A percentile compares a stretch with the other conserved stretches of the same genome.
Conservation (phyloP, 768 basidiomycete species). For the Psilocybe cubensis region DNA sequence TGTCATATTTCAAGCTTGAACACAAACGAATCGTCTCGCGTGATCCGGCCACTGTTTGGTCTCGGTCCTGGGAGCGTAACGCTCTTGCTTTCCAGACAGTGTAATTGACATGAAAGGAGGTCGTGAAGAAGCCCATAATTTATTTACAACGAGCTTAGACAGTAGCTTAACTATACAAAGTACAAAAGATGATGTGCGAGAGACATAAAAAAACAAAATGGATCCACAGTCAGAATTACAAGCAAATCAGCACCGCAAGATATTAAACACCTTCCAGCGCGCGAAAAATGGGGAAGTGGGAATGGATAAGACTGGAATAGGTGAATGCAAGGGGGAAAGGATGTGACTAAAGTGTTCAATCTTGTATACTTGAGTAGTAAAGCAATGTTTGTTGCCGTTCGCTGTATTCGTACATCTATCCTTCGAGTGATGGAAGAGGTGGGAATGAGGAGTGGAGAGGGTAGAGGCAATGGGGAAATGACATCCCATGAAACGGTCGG, state of each 20-base stretch:
- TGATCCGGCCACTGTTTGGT: no score
- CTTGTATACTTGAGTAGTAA: slow-evolving; percentile 3
- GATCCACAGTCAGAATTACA: background rate
- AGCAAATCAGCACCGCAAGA: background rate
- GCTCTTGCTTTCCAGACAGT: no score
- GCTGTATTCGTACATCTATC: slow-evolving; percentile 11
- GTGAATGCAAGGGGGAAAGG: background rate
- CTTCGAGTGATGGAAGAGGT: background rate
- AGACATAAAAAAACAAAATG: background rate
- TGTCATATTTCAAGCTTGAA: no score
- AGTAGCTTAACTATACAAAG: background rate
- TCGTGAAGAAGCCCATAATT: slow-evolving; percentile 6
- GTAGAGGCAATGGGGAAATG: background rate
- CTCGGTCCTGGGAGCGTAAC: no score
- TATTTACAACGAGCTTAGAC: slow-evolving; percentile 11
- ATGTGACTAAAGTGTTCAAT: background rate
- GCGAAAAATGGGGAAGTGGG: background rate
- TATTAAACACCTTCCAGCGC: background rate
- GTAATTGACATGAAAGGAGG: background rate
- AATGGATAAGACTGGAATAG: background rate
- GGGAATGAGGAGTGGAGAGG: background rate
- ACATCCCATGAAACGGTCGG: background rate
- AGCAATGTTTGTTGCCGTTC: background rate
- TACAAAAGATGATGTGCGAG: background rate
- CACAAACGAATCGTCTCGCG: no score